A percentile compares a stretch with the other conserved stretches of the same genome.
These are phyloP conservation scores for Talaromyces funiculosus DNA, from an alignment of 2,329 filamentous ascomycete species.

Conservation along the genomic window DNA sequence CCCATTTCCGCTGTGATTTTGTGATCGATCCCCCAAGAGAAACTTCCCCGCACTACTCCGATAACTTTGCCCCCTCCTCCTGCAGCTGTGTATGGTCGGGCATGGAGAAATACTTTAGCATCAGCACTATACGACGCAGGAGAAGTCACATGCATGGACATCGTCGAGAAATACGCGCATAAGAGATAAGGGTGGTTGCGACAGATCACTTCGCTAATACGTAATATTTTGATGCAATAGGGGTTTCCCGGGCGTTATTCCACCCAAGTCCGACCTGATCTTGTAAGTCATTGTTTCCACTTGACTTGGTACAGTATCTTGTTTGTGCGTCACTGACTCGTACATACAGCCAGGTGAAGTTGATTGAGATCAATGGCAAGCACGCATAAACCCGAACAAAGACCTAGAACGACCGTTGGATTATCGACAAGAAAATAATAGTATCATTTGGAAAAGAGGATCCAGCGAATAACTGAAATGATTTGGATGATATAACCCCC, in stretches of 20 bases:
- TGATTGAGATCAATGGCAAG: slow-evolving; percentile 55
- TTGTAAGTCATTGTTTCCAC: slow-evolving; percentile 59
- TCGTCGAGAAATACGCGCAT: background rate
- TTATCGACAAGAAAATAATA: background rate
- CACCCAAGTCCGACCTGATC: slow-evolving; percentile 66
- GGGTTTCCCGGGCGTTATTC: slow-evolving; percentile 74
- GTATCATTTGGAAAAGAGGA: background rate
- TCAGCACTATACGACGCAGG: background rate
- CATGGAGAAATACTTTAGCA: background rate
- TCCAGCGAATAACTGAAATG: background rate
- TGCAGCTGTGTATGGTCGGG: background rate
- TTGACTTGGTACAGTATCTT: background rate
- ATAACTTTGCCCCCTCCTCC: background rate
- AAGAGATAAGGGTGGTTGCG: background rate
- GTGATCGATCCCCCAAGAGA: background rate
- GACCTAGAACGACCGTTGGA: background rate
- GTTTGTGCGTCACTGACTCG: slow-evolving; percentile 4
- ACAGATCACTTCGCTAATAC: background rate
- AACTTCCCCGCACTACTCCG: slow-evolving; percentile 5
- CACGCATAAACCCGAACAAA: background rate
- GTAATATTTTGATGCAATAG: slow-evolving; percentile 38
- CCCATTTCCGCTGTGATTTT: background rate
- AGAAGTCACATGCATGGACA: background rate
- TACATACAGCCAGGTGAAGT: slow-evolving; percentile 57
- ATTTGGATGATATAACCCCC: background rate